These are phyloP conservation scores for Plectranthus barbatus DNA, from an alignment of 257 asterid genomes.

Conservation along the genomic window DNA sequence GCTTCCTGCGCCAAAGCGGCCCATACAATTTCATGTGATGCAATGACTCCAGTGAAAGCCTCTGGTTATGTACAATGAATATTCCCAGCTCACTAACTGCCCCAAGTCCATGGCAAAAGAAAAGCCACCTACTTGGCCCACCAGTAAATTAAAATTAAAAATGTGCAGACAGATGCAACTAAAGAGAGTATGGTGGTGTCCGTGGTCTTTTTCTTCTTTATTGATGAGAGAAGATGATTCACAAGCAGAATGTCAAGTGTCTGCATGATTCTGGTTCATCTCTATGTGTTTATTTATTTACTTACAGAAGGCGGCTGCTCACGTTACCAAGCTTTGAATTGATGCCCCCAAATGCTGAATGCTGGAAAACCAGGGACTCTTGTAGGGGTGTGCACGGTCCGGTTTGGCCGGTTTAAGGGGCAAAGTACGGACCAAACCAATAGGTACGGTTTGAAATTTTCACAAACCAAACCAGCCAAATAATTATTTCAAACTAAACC, in stretches of 20 bases:
- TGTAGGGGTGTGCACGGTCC: too few species aligned
- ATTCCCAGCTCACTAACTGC: slow-evolving; percentile 15
- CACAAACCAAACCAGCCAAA: too few species aligned
- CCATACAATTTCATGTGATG: not conserved
- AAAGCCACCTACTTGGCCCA: slow-evolving; percentile 53
- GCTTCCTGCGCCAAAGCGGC: slow-evolving; percentile 8
- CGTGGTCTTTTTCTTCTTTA: slow-evolving; percentile 92
- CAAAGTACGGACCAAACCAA: too few species aligned
- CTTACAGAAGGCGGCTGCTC: slow-evolving; percentile 98
- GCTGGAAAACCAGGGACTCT: slow-evolving; percentile 72
- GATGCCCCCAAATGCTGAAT: slow-evolving; percentile 88
- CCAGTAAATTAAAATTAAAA: slow-evolving; percentile 82
- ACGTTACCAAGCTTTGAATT: slow-evolving; percentile 81
- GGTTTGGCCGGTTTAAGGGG: too few species aligned
- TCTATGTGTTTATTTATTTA: not conserved
- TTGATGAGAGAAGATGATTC: slow-evolving; percentile 60
- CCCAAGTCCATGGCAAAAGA: not conserved
- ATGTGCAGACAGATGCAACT: slow-evolving; percentile 84
- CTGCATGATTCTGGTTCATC: too few species aligned
- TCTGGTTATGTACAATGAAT: slow-evolving; percentile 31
- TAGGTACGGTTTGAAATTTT: too few species aligned
- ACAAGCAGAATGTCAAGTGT: slow-evolving; percentile 40
- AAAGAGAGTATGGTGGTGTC: slow-evolving; percentile 82
- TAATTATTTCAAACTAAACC: too few species aligned
- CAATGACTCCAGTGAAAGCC: slow-evolving; percentile 14